Evolutionary conservation across 371 early-diverging fungal species (phyloP), one percentile per base, ranked within the genome.

Genomic region (Gilbertella persicaria): DNA sequence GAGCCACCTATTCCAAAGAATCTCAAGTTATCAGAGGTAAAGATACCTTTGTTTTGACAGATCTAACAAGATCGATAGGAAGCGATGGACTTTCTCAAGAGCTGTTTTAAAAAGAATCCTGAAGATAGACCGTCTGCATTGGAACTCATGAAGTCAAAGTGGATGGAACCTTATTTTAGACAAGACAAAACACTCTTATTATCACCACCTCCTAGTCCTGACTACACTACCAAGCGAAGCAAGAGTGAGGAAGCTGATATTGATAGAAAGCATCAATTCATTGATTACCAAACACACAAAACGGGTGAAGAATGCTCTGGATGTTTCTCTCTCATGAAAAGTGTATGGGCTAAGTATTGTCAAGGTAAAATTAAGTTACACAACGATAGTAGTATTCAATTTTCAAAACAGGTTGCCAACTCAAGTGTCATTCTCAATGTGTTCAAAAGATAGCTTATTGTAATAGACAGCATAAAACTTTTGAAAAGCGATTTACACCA

Each of bases 91-190:
- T 95, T 95, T 62, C 66, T 95, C 55, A 38, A 71, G 26, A 67
- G 62, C 30, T 96, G 96, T 60, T 95, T 96, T 61, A 79, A 82
- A 57, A 93, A 94, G 58, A 81, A 89, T 25, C 90, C 93, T 1
- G 50, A 58, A 0, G 62, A 78, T 16, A 75, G 95, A 30, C 86
- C 91, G 0, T 84, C 82, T 0, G 93, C 95, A 0, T 54, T 64
- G 5, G 73, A 80, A 26, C 66, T 92, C 40, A 74, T 87, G 58
- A 53, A 66, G 36, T 90, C 85, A 46, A 61, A 58, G 17, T 92
- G 93, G 93, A 50, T 60, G 61, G 38, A 43, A 1, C 35, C 61
- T 0, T 54, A 49, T 19, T 54, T 45, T 29, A 23, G 38, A 1
- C 21, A 40, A 26, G 50, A 44, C 4, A n/a, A 25, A 16, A 16